Evolutionary conservation across 495 filamentous ascomycete genomes (phyloP).

Genomic region (Neurospora sp.): DNA sequence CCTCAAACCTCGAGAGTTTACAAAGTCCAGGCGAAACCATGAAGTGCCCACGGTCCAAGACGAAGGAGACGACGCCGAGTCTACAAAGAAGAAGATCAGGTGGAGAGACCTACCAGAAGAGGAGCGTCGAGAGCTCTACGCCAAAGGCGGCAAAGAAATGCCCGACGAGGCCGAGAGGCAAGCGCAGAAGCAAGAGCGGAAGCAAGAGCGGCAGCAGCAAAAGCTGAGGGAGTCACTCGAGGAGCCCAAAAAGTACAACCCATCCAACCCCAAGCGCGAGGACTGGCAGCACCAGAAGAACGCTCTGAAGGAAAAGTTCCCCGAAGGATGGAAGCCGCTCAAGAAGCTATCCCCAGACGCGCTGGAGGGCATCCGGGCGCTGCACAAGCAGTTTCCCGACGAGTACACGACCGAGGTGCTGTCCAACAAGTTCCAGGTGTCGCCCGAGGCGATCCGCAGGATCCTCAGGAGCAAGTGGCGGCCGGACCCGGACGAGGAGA

Average conservation of each 20-base stretch:
- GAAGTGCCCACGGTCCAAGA: background rate
- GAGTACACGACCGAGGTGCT: conserved; percentile 65
- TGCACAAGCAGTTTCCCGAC: conserved; percentile 65
- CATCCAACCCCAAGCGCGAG: background rate
- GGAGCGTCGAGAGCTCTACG: background rate
- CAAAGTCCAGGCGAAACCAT: background rate
- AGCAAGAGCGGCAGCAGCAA: background rate
- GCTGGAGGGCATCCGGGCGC: conserved; percentile 69
- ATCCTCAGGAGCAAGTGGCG: conserved; percentile 81
- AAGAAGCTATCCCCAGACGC: conserved; percentile 90
- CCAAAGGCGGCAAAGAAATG: background rate
- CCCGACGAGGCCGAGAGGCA: background rate
- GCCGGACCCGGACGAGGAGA: conserved; percentile 51
- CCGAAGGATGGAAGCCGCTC: conserved; percentile 63
- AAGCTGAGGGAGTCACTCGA: background rate
- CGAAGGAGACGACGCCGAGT: background rate
- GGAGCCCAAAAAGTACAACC: background rate
- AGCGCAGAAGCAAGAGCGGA: background rate
- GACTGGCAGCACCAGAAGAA: conserved; percentile 19
- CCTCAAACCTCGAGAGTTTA: background rate
- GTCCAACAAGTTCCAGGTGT: conserved; percentile 70
- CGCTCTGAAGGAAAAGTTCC: conserved; percentile 48
- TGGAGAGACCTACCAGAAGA: background rate
- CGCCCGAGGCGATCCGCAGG: conserved; percentile 73
- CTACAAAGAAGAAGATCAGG: background rate